Evolutionary conservation across 495 filamentous ascomycete genomes (phyloP).

Genomic region (Chaetomium fimeti): DNA sequence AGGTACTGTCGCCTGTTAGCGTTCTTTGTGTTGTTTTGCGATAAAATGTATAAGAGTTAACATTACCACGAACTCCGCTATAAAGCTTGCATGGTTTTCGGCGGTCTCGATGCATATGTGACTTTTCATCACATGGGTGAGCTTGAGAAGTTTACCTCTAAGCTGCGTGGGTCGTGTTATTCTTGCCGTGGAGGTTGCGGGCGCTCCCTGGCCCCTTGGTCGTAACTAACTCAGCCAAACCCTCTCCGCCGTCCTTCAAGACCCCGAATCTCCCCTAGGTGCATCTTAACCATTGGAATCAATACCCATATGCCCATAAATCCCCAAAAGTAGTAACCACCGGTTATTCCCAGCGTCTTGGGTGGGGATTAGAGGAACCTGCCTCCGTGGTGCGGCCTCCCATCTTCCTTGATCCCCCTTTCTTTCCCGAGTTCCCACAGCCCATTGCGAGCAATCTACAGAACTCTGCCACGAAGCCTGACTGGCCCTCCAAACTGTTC

Average conservation of each 20-base stretch:
- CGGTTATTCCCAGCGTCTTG: neutral
- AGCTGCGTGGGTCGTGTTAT: neutral
- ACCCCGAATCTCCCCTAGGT: neutral
- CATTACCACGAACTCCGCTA: too few relatives aligned
- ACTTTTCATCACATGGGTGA: too few relatives aligned
- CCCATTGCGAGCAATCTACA: neutral
- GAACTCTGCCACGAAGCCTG: too few relatives aligned
- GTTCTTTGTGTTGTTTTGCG: too few relatives aligned
- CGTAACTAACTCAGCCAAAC: neutral
- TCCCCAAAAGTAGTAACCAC: neutral
- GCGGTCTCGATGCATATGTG: too few relatives aligned
- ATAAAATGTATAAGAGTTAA: too few relatives aligned
- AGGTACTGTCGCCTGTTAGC: too few relatives aligned
- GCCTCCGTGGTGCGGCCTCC: neutral
- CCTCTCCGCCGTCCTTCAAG: neutral
- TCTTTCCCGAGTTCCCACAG: neutral
- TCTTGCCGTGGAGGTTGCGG: neutral
- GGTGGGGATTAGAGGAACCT: neutral
- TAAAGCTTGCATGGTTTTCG: too few relatives aligned
- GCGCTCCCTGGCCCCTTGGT: neutral
- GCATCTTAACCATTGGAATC: neutral
- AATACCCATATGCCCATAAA: neutral
- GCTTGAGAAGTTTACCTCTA: neutral
- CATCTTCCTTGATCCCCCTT: neutral
- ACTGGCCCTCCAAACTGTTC: too few relatives aligned